phyloP scores from a whole-genome alignment of 2,329 filamentous ascomycete species.

The Trichoderma sp. region DNA sequence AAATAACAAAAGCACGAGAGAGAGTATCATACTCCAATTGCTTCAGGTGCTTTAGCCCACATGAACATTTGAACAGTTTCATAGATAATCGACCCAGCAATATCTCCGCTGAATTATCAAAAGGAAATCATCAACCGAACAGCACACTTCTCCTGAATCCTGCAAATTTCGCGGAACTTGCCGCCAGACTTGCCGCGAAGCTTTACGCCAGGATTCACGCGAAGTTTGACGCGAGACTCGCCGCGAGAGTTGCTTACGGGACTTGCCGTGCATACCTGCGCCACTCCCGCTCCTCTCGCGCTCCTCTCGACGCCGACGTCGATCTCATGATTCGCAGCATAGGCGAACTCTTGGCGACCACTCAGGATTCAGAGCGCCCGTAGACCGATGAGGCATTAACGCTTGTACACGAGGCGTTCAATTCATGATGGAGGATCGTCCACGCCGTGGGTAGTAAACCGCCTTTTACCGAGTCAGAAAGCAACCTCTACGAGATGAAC shows the following conservation, averaged over 20 bases:
- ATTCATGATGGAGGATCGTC: background rate
- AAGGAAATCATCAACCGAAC: background rate
- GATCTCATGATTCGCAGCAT: background rate
- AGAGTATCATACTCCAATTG: constrained; percentile 4
- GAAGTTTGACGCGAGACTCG: background rate
- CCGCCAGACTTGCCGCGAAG: too few relatives aligned
- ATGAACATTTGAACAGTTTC: background rate
- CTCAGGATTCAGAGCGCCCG: constrained; percentile 1
- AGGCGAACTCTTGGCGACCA: background rate
- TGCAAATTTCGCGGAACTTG: too few relatives aligned
- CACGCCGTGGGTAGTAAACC: background rate
- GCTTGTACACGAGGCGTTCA: background rate
- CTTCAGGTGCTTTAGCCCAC: background rate
- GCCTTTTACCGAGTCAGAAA: background rate
- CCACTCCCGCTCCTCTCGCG: background rate
- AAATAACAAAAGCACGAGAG: constrained; percentile 9
- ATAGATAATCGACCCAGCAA: background rate
- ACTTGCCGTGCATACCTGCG: background rate
- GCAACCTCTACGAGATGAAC: background rate
- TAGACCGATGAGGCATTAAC: background rate
- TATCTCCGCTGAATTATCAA: background rate
- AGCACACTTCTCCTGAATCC: background rate
- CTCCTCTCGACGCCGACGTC: background rate
- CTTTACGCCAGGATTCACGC: too few relatives aligned
- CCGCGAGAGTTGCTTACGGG: background rate